Evolutionary conservation across 1,139 yeast species (phyloP), one percentile per base, ranked within the genome.

Genomic region (Geotrichum phurueaensis): DNA sequence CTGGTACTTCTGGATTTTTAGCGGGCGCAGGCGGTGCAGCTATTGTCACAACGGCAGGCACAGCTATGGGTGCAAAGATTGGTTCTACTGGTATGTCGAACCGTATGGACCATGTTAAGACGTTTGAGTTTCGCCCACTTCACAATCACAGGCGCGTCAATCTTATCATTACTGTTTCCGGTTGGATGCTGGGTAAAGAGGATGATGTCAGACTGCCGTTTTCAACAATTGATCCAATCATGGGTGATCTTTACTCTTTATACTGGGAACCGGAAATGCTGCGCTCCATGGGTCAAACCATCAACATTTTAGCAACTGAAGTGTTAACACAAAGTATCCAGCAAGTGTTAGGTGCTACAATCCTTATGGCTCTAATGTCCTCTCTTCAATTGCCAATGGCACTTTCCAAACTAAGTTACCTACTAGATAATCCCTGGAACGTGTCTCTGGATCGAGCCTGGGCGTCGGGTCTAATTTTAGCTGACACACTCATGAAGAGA

Each of bases 201-300:
- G 99, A 95, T 84, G 99, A 95, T 81, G 96, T 95, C 18, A 81
- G 99, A 70, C 80, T 95, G 64, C 99, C 99, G 2, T 95, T 92
- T 71, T 89, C 97, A 1, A 94, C 99, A 0, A 88, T 94, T 5
- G 99, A 95, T 71, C 99, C 99, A 0, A 89, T 92, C 0, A 91
- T 94, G 95, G 99, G 99, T 13, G 99, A 95, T 73, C 77, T 94
- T 68, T 88, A 88, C 69, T 90, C 98, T 0, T 78, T 95, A 18
- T 77, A 89, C 55, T 95, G 99, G 99, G 99, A 95, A 73, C 99
- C 99, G 0, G 99, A 95, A 68, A 89, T 95, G 96, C 83, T 95
- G 69, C 88, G 84, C 64, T 89, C 96, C 57, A 91, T 90, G 84
- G 99, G 99, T 69, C 97, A 94, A 72, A 95, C 99, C 0, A 92